A percentile compares a stretch with the other conserved stretches of the same genome.
These are phyloP conservation scores for Suillus subluteus DNA, from an alignment of 768 basidiomycete species.

Conservation along the genomic window DNA sequence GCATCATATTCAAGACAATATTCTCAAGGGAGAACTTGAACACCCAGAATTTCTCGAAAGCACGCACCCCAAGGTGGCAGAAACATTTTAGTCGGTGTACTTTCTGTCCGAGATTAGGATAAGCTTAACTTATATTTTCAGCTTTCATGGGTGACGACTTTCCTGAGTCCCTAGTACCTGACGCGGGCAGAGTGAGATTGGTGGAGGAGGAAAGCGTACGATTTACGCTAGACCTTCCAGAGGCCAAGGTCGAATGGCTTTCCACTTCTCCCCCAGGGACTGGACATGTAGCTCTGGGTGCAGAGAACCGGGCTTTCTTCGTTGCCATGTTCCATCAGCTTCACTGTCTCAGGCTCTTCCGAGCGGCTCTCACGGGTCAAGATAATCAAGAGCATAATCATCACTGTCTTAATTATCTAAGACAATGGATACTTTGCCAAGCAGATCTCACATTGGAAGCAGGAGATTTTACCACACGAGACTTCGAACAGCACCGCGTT, in stretches of 20 bases:
- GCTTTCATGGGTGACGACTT: neutral
- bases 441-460: conserved; percentile 26
- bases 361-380: neutral
- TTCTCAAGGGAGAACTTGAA: neutral
- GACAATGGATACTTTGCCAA: conserved; percentile 39
- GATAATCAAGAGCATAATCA: conserved; percentile 3
- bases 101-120: neutral
- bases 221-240: neutral
- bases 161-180: neutral
- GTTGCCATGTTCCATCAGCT: neutral
- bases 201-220: neutral
- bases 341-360: neutral
- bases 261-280: neutral
- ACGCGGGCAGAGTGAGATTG: neutral
- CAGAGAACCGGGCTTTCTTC: neutral
- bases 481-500: conserved; percentile 26
- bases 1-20: neutral
- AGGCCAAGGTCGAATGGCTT: neutral
- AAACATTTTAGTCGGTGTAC: neutral
- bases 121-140: neutral
- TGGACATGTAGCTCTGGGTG: neutral
- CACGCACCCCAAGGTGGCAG: neutral
- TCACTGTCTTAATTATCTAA: conserved; percentile 44
- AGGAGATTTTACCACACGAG: conserved; percentile 35
- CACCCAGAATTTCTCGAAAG: neutral